Base-by-base conservation (phyloP, 2,329 filamentous ascomycete species). In the Beauveria sp. region DNA sequence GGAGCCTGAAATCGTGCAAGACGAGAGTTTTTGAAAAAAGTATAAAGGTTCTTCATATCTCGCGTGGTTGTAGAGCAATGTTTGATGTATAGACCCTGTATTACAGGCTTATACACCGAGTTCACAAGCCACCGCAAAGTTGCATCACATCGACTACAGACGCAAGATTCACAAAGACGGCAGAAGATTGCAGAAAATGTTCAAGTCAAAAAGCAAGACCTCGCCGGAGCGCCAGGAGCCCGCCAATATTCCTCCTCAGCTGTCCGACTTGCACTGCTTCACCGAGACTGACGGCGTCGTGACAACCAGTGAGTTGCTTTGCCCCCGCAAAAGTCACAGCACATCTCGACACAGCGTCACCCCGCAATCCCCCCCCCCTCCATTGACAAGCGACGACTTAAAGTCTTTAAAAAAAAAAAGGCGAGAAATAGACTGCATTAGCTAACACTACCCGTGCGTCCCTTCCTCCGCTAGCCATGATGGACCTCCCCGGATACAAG, bases 201-300 rank as follows among this genome's bases (percentile, higher is more conserved):
- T 31, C 5, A 46, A 46, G 50, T 49, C 49, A 55, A 70, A 68
- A 26, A 64, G 66, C 53, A 69, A 70, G 48, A 61, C 66, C 5
- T 62, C 66, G 14, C 69, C 67, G 34, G 57, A 66, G 46, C 63
- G 66, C 10, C 68, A 67, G 5, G 70, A 73, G 43, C 66, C 70
- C 3, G 76, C 75, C 40, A 62, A 74, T 50, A 65, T 79, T 43
- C 76, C 77, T 8, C 70, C 74, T 1, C 69, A 74, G 48, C 64
- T 80, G 8, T 78, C 76, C 0, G 80, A 83, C 65, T 71, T 82
- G 8, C 79, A 83, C 70, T 85, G 82, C 74, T 85, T 84, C 71
- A 81, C 82, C 45, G 84, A 87, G 68, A 87, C 84, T 8, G 78
- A 82, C 53, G 84, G 84, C 43, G 77, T 87, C 60, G 81, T 87